Evolutionary conservation across 345 rosid genomes (phyloP).

Genomic region (Populus nigra): DNA sequence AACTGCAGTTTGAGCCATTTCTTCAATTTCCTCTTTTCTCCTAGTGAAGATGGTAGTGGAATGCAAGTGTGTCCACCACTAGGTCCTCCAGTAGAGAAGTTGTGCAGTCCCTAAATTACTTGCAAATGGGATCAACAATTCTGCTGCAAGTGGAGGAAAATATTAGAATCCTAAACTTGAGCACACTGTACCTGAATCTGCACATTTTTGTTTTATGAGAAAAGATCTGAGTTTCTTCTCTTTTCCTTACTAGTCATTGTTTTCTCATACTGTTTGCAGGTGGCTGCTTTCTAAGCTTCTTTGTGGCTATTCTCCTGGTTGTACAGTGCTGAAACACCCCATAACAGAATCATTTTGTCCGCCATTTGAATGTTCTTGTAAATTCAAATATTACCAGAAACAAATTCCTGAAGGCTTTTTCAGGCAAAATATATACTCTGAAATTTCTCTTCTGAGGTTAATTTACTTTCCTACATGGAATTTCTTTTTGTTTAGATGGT

Average conservation of each 20-base stretch:
- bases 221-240: not conserved
- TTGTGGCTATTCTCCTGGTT: conserved; percentile 22
- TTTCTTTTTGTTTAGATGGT: not conserved
- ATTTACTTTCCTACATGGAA: not conserved
- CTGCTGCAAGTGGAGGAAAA: not conserved
- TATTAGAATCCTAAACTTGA: not conserved
- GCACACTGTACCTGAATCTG: not conserved
- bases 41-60: not conserved
- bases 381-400: conserved; percentile 18
- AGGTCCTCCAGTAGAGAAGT: not conserved
- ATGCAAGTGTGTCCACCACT: not conserved
- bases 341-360: conserved; percentile 21
- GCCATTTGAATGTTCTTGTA: conserved; percentile 28
- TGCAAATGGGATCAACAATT: not conserved
- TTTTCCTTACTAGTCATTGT: not conserved
- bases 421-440: conserved; percentile 16
- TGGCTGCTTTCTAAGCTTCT: conserved; percentile 17
- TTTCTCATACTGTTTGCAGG: conserved; percentile 25
- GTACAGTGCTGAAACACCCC: conserved; percentile 34
- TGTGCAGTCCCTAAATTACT: not conserved
- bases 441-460: not conserved
- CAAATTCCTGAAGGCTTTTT: conserved; percentile 8
- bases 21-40: too few species aligned
- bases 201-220: not conserved
- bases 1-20: not conserved